A percentile compares a stretch with the other conserved stretches of the same genome.
These are phyloP conservation scores for Debaryomyces sp. DNA, from an alignment of 1,139 yeast genomes.

Conservation along the genomic window DNA sequence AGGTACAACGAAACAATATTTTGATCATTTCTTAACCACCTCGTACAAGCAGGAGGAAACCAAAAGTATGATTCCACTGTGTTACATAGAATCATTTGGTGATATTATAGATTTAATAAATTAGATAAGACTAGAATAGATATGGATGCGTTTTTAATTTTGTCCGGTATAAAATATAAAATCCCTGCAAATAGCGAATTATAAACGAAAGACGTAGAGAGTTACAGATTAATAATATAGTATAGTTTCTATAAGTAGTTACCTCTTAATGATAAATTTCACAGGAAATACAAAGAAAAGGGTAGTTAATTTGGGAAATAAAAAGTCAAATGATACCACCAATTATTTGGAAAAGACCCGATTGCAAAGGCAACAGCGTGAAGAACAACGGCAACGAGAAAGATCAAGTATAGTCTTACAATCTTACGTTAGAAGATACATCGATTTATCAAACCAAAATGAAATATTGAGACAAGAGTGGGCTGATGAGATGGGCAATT, in stretches of 20 bases:
- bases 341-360: conserved; percentile 59
- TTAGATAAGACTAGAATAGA: conserved; percentile 3
- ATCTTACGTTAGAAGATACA: conserved; percentile 38
- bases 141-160: not conserved
- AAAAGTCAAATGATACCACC: conserved; percentile 26
- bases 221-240: not conserved
- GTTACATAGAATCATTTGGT: conserved; percentile 35
- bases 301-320: conserved; percentile 75
- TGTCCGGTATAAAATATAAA: conserved; percentile 5
- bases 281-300: conserved; percentile 67
- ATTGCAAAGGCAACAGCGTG: conserved; percentile 67
- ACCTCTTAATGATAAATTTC: conserved; percentile 53
- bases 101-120: conserved; percentile 21
- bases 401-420: conserved; percentile 57
- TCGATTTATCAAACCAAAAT: conserved; percentile 23
- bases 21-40: conserved; percentile 18
- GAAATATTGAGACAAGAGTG: conserved; percentile 8
- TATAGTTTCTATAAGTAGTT: not conserved
- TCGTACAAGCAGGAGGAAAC: conserved; percentile 18
- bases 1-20: conserved; percentile 33
- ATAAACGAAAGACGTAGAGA: not conserved
- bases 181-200: conserved; percentile 4
- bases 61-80: conserved; percentile 30
- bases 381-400: conserved; percentile 51
- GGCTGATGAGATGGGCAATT: conserved; percentile 2